phyloP scores from a whole-genome alignment of 2,329 filamentous ascomycete species.

The Endocalyx cinctus region DNA sequence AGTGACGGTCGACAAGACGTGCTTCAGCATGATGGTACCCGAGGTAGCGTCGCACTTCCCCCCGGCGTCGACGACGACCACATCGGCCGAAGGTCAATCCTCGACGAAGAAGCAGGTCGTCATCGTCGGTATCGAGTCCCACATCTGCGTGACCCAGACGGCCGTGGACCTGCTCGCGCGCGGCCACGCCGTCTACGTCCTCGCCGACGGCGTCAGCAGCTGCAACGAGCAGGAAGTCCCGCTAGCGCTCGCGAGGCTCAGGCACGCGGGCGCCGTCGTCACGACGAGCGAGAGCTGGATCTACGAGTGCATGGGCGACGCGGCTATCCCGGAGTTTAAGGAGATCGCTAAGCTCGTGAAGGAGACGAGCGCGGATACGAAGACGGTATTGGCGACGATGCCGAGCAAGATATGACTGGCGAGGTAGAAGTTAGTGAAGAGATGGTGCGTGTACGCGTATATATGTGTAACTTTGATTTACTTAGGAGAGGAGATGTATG shows the following conservation, averaged over 20 bases:
- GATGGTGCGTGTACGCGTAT: neutral
- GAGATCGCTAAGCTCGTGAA: constrained; percentile 73
- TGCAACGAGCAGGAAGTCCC: constrained; percentile 78
- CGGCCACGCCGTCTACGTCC: constrained; percentile 78
- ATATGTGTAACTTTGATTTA: neutral
- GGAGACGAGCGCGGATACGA: constrained; percentile 67
- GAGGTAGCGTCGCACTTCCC: constrained; percentile 46
- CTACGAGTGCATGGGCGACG: constrained; percentile 87
- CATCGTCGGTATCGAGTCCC: constrained; percentile 85
- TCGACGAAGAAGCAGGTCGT: constrained; percentile 53
- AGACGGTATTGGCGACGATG: constrained; percentile 60
- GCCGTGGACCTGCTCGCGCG: constrained; percentile 71
- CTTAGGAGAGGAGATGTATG: too few relatives aligned
- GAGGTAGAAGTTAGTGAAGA: neutral
- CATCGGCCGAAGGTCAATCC: constrained; percentile 20
- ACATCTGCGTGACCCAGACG: constrained; percentile 94
- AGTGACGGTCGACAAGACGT: constrained; percentile 74
- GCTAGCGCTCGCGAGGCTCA: constrained; percentile 71
- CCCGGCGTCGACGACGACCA: constrained; percentile 20
- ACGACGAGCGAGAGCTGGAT: constrained; percentile 86
- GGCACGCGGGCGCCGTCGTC: constrained; percentile 70
- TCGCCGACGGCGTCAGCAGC: constrained; percentile 86
- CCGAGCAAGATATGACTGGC: constrained; percentile 51
- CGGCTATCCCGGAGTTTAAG: constrained; percentile 67
- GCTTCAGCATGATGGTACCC: constrained; percentile 83